Percentiles rank a stretch among this genome's conserved stretches.
Evolutionary conservation across 352 stramenopile genomes (phyloP).

Genomic region (Globisporangium paroecandrum): DNA sequence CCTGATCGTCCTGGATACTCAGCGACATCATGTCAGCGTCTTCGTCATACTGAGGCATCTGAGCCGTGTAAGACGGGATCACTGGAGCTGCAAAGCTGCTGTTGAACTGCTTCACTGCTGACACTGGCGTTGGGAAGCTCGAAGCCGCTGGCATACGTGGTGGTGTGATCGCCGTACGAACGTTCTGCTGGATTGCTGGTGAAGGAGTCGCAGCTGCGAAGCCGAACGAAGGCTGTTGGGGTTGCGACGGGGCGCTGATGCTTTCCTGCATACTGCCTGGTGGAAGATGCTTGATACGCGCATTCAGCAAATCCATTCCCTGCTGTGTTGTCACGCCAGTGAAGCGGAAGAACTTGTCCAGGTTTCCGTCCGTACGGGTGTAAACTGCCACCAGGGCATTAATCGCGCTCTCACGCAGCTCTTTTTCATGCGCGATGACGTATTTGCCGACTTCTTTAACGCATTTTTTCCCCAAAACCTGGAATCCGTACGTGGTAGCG

Average conservation of each 20-base stretch:
- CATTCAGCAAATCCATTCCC: slow-evolving; percentile 71
- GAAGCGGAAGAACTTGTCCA: slow-evolving; percentile 79
- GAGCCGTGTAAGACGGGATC: not conserved
- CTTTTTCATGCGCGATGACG: slow-evolving; percentile 76
- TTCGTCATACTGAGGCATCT: slow-evolving; percentile 29
- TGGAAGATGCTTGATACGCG: slow-evolving; percentile 76
- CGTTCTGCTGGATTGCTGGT: slow-evolving; percentile 11
- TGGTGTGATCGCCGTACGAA: slow-evolving; percentile 11
- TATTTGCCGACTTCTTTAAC: slow-evolving; percentile 82
- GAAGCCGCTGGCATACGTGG: slow-evolving; percentile 21
- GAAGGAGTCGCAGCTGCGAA: slow-evolving; percentile 19
- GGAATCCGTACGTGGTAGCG: slow-evolving; percentile 53
- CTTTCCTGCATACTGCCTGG: slow-evolving; percentile 30
- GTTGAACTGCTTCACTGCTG: slow-evolving; percentile 33
- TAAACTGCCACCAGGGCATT: slow-evolving; percentile 72
- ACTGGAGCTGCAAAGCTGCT: slow-evolving; percentile 5
- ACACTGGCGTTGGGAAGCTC: slow-evolving; percentile 23
- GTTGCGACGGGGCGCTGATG: slow-evolving; percentile 9
- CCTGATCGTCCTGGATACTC: slow-evolving; percentile 22
- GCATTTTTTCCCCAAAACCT: slow-evolving; percentile 63
- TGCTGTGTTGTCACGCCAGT: slow-evolving; percentile 73
- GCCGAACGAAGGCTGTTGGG: slow-evolving; percentile 18
- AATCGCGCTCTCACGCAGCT: slow-evolving; percentile 77
- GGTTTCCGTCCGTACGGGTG: slow-evolving; percentile 52
- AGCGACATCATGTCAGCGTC: slow-evolving; percentile 57